Conservation (phyloP, 441 rosid genomes). For the Theobroma grandiflorum region DNA sequence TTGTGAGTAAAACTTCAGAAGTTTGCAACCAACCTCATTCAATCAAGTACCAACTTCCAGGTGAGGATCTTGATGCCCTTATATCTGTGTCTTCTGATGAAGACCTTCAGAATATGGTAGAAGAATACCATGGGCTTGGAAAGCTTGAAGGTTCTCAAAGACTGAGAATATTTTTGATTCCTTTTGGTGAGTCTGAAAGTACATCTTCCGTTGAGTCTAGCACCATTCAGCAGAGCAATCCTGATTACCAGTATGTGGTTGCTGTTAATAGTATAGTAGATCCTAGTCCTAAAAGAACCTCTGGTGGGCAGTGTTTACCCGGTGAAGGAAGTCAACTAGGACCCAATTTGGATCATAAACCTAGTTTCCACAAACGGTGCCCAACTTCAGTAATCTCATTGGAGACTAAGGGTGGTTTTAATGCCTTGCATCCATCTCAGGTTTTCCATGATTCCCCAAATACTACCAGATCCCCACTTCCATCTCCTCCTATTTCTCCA, state of each 20-base stretch:
- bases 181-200: conserved; percentile 47
- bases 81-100: conserved; percentile 68
- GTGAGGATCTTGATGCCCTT: conserved; percentile 69
- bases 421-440: conserved; percentile 43
- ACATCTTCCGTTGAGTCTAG: conserved; percentile 39
- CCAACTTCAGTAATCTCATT: conserved; percentile 42
- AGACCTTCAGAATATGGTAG: conserved; percentile 73
- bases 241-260: conserved; percentile 51
- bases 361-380: conserved; percentile 38
- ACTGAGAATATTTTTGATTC: conserved; percentile 60
- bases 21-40: conserved; percentile 56
- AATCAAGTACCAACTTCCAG: conserved; percentile 78
- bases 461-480: conserved; percentile 39
- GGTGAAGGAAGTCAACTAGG: conserved; percentile 48
- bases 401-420: conserved; percentile 42
- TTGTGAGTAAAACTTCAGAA: conserved; percentile 52
- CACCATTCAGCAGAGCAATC: conserved; percentile 43
- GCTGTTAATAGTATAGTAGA: conserved; percentile 53
- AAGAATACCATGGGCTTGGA: conserved; percentile 59
- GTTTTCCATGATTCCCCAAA: conserved; percentile 43
- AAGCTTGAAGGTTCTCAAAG: conserved; percentile 55
- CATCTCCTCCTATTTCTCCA: conserved; percentile 59
- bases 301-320: conserved; percentile 39
- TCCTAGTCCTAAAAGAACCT: conserved; percentile 41
- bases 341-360: conserved; percentile 39